Base-by-base conservation (phyloP, 805 yeast species). In the Ogataea sp. region DNA sequence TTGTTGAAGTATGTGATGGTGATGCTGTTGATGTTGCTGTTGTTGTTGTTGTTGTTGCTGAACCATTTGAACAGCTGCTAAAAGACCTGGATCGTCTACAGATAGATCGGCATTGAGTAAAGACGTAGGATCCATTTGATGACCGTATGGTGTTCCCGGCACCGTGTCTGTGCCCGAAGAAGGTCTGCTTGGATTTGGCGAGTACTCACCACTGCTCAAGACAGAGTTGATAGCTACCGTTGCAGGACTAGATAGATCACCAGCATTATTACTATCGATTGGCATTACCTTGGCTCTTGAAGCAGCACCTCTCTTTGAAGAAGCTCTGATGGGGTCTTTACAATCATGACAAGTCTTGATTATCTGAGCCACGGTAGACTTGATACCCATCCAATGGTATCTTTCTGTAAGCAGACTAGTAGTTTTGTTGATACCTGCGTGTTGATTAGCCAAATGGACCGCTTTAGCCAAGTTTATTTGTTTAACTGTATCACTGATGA, bases 321-420 rank as follows among this genome's bases (percentile, higher is more conserved):
- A 46, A 5, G 50, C 26, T 3, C 47, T 40, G 1, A 47, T 46
- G 1, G 55, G 68, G 44, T 77, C 80, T 29, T 81, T 67, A 58
- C 97, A 90, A 37, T 77, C 81, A 2, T 70, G 66, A 57, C 97
- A 93, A 43, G 78, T 74, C 39, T 80, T 69, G 39, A 89, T 79
- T 1, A 86, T 90, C 24, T 78, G 75, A 1, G 83, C 79, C 1
- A 85, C 96, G 0, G 96, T 86, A 41, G 78, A 87, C 59, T 93
- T 89, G 46, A 90, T 83, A 38, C 95, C 74, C 1, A 87, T 75
- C 97, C 97, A 90, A 58, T 87, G 95, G 50, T 83, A 90, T 48
- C 75, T 73, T 45, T 83, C 93, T 1, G 89, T 75, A 15, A 93
- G 75, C 15, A 73, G 62, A 0, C 90, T 65, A 0, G 96, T 88